Evolutionary conservation across 2,329 filamentous ascomycete species (phyloP).

Genomic region (Sclerotinia subarctica): DNA sequence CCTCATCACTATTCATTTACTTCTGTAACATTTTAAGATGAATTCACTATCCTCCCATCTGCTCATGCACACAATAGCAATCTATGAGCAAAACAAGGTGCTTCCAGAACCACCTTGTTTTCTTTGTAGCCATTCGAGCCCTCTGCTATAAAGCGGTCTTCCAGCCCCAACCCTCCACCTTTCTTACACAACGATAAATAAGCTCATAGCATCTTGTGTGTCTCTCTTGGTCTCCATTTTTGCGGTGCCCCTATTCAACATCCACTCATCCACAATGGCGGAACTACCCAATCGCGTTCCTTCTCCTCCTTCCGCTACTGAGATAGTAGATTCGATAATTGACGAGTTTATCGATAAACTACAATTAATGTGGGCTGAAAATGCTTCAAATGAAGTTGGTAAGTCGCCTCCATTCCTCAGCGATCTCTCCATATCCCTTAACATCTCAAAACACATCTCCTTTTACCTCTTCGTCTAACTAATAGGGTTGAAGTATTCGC

Average conservation of each 20-base stretch:
- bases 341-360: background rate
- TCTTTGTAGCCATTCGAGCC: background rate
- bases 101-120: background rate
- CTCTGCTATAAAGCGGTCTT: background rate
- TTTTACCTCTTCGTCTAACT: background rate
- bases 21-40: too few relatives aligned
- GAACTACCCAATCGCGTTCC: background rate
- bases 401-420: background rate
- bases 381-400: background rate
- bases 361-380: background rate
- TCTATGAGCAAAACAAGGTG: background rate
- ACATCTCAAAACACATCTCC: background rate
- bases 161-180: background rate
- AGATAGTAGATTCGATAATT: background rate
- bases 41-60: background rate
- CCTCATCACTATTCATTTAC: background rate
- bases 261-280: background rate
- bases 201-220: background rate
- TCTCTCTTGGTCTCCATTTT: background rate
- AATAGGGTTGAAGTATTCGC: background rate
- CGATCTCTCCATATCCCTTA: accelerated
- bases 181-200: background rate
- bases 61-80: background rate
- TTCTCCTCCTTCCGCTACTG: background rate
- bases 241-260: background rate